Conservation (phyloP, 2,329 filamentous ascomycete species). For the Alternaria sp. region DNA sequence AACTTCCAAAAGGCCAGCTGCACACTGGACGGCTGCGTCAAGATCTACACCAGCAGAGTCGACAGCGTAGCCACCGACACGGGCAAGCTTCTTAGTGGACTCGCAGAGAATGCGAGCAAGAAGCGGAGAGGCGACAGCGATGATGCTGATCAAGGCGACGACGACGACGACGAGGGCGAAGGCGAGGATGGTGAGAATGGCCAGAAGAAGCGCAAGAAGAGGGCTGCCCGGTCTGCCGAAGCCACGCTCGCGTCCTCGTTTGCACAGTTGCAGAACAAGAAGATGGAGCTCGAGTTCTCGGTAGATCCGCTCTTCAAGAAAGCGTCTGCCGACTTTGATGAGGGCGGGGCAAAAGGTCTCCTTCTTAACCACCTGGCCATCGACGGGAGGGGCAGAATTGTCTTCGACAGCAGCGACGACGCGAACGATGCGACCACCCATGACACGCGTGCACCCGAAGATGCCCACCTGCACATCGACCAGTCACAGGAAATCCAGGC, state of each 20-base stretch:
- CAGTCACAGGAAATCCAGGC: conserved; percentile 53
- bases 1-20: conserved; percentile 99
- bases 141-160: conserved; percentile 49
- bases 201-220: conserved; percentile 74
- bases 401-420: conserved; percentile 98
- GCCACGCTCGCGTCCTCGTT: conserved; percentile 92
- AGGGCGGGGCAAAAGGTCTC: conserved; percentile 94
- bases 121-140: conserved; percentile 51
- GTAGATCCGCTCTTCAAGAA: conserved; percentile 99
- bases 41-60: conserved; percentile 98
- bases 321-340: conserved; percentile 96
- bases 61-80: conserved; percentile 98
- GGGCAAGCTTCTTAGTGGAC: conserved; percentile 88
- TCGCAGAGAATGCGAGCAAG: conserved; percentile 82
- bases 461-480: conserved; percentile 45
- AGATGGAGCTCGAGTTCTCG: conserved; percentile 95
- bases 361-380: conserved; percentile 97
- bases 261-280: conserved; percentile 88
- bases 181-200: conserved; percentile 66
- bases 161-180: conserved; percentile 72
- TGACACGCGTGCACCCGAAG: conserved; percentile 55
- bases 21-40: conserved; percentile 96
- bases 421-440: conserved; percentile 62
- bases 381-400: conserved; percentile 87
- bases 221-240: conserved; percentile 84